Base-by-base conservation (phyloP, 1,139 yeast genomes). In the Candida neerlandica region DNA sequence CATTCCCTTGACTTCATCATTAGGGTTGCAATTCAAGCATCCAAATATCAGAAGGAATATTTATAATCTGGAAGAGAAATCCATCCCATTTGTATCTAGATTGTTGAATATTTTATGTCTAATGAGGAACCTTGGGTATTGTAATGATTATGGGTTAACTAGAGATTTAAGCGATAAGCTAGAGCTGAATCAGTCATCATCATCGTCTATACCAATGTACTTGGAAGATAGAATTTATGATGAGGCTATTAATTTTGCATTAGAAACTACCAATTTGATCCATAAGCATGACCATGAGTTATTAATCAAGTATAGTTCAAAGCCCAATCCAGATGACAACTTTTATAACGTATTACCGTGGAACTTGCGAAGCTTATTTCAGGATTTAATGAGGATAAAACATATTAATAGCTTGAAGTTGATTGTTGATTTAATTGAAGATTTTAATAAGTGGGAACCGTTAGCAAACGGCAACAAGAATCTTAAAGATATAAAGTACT, bases 21-120 rank as follows among this genome's bases (percentile, higher is more conserved):
- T 82, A 46, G 78, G 71, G n/a, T 53, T 69, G 18, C 73, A 76
- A 32, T 63, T 71, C 33, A 55, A 63, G 10, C 89, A 84, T 59
- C 83, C 87, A 1, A 82, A 82, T 55, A 77, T 83, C 15, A 79
- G 63, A 56, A 65, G 86, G 48, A 65, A 73, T 30, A 45, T 77
- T 3, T 67, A 38, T 21, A 26, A 19, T 37, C 37, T 26, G 14
- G 43, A 41, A n/a, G 18, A 40, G 4, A 26, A 26, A 6, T 19
- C 37, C 2, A 30, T 37, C 3, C 40, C 48, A 10, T 53, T 53
- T 19, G 53, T 78, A 5, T 54, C 61, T 5, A 52, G 56, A 2
- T 59, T 78, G n/a, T 55, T 77, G 43, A 66, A 67, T 34, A 62
- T 73, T 4, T 61, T 70, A 5, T 59, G 73, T 34, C 56, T 69